phyloP scores from a whole-genome alignment of 257 asterid genomes.

The Anisodus tanguticus region DNA sequence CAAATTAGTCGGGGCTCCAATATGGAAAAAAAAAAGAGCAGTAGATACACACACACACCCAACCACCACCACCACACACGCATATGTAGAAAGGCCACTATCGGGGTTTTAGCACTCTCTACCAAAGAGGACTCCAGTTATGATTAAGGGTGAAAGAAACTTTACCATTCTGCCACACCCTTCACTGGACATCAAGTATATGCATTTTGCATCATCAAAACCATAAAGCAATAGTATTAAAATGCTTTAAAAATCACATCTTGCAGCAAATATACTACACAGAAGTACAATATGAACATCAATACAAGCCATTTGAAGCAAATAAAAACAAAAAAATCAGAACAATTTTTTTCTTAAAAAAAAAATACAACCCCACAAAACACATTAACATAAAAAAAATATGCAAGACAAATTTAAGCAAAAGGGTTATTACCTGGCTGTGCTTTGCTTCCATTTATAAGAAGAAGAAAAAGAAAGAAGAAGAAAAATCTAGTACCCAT shows the following conservation, averaged over 20 bases:
- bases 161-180: constrained; percentile 19
- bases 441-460: constrained; percentile 63
- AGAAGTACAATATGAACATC: not conserved
- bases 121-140: not conserved
- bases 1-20: too few species aligned
- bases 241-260: not conserved
- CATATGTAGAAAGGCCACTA: not conserved
- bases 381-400: not conserved
- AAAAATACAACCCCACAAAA: not conserved
- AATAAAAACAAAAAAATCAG: not conserved
- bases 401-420: not conserved
- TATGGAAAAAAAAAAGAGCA: not conserved
- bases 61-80: not conserved
- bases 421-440: constrained; percentile 75
- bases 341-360: not conserved
- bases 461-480: constrained; percentile 43
- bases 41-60: not conserved
- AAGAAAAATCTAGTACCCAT: constrained; percentile 55
- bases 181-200: not conserved
- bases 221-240: not conserved
- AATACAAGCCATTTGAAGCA: not conserved
- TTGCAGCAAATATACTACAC: not conserved
- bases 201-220: not conserved
- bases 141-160: not conserved
- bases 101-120: not conserved